A percentile compares a stretch with the other conserved stretches of the same genome.
These are phyloP conservation scores for Farysia itapuensis DNA, from an alignment of 1,284 basidiomycete genomes.

Conservation along the genomic window DNA sequence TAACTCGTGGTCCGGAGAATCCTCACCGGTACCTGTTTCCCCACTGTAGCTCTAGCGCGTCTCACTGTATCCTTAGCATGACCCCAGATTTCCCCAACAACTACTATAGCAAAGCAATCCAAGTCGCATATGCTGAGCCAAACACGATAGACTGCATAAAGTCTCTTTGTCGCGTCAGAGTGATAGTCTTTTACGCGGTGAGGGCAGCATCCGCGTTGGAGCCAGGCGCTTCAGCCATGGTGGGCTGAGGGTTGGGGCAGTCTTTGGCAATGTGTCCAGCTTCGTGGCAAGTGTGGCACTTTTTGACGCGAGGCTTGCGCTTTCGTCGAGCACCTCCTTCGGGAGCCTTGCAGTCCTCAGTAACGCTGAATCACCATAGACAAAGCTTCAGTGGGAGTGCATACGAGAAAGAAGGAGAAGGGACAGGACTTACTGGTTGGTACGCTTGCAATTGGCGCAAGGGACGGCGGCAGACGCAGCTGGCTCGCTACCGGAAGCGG, in stretches of 20 bases:
- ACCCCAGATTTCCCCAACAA: no score
- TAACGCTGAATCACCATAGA: constrained; percentile 9
- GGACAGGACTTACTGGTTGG: constrained; percentile 13
- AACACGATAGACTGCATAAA: no score
- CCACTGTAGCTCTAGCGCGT: no score
- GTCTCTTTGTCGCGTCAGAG: no score
- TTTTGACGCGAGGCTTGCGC: constrained; percentile 12
- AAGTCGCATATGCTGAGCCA: no score
- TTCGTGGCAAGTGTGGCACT: constrained; percentile 21
- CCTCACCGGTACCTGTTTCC: no score
- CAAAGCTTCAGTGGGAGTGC: not conserved
- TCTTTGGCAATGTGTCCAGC: constrained; percentile 32
- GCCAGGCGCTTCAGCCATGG: constrained; percentile 15
- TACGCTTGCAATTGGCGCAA: constrained; percentile 13
- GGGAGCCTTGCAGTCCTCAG: constrained; percentile 26
- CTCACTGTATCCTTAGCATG: no score
- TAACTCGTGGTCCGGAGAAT: no score
- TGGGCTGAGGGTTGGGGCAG: constrained; percentile 14
- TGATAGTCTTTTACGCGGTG: constrained; percentile 13
- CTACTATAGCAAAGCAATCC: no score
- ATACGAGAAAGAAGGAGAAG: not conserved
- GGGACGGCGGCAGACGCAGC: not conserved
- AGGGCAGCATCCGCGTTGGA: constrained; percentile 19
- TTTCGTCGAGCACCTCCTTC: not conserved
- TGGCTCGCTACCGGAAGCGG: not conserved